Evolutionary conservation across 2,329 filamentous ascomycete genomes (phyloP).

Genomic region (Nothopassalora personata): DNA sequence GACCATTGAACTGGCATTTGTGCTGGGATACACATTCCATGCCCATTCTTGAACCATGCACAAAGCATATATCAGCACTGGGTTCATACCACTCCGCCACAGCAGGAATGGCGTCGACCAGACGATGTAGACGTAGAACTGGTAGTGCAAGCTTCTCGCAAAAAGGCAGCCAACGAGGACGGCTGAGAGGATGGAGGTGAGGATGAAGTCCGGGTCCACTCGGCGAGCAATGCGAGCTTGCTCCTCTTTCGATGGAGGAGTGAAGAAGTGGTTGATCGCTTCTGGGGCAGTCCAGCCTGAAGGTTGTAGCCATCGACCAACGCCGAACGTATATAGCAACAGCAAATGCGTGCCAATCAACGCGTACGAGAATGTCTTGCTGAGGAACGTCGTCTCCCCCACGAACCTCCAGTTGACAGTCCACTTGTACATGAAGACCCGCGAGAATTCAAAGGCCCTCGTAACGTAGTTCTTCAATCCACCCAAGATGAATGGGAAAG

Average conservation of each 20-base stretch:
- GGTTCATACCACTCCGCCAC: slow-evolving; percentile 69
- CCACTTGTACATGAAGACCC: slow-evolving; percentile 94
- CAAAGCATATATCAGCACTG: slow-evolving; percentile 59
- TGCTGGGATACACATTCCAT: slow-evolving; percentile 92
- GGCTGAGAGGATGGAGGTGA: slow-evolving; percentile 70
- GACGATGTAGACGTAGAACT: slow-evolving; percentile 87
- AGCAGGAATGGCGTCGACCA: slow-evolving; percentile 85
- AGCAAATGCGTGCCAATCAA: slow-evolving; percentile 62
- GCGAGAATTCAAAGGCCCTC: slow-evolving; percentile 82
- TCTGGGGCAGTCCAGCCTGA: slow-evolving; percentile 53
- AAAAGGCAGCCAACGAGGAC: slow-evolving; percentile 77
- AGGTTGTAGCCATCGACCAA: slow-evolving; percentile 67
- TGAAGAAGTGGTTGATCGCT: slow-evolving; percentile 48
- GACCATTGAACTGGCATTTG: slow-evolving; percentile 54
- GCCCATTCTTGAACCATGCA: slow-evolving; percentile 84
- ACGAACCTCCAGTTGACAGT: slow-evolving; percentile 98
- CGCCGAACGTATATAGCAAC: slow-evolving; percentile 62
- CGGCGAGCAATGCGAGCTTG: slow-evolving; percentile 53
- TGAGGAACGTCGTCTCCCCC: slow-evolving; percentile 75
- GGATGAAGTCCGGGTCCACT: slow-evolving; percentile 66
- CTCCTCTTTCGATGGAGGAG: slow-evolving; percentile 43
- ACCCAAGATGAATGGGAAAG: slow-evolving; percentile 62
- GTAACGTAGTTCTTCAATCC: slow-evolving; percentile 68
- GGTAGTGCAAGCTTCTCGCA: slow-evolving; percentile 85
- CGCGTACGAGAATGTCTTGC: slow-evolving; percentile 59